phyloP scores from a whole-genome alignment of 768 basidiomycete genomes.

The Floccularia luteovirens region DNA sequence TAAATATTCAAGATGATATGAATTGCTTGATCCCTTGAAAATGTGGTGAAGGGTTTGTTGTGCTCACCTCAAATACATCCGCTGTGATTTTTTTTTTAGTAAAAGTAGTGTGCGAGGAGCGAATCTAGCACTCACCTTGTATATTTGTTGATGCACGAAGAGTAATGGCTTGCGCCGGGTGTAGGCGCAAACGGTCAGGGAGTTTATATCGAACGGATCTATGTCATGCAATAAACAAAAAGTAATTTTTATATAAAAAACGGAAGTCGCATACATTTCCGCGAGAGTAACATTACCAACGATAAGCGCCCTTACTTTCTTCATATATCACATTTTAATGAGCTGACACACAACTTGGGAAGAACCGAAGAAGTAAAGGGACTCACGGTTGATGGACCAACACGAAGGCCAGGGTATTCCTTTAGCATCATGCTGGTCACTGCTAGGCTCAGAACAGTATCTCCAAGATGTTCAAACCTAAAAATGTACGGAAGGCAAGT shows the following conservation, averaged over 20 bases:
- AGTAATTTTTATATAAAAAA: background rate
- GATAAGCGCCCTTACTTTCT: conserved; percentile 77
- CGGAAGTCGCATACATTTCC: conserved; percentile 40
- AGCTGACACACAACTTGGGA: conserved; percentile 1
- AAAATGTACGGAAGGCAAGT: background rate
- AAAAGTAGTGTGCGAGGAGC: too few relatives aligned
- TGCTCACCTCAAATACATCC: conserved; percentile 68
- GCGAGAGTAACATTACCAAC: conserved; percentile 73
- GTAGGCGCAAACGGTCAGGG: conserved; percentile 52
- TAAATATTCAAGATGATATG: conserved; percentile 16
- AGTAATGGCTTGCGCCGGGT: conserved; percentile 67
- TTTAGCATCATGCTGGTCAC: conserved; percentile 60
- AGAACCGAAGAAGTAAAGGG: background rate
- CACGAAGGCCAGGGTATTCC: conserved; percentile 60
- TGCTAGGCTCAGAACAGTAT: conserved; percentile 60
- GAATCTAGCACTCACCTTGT: conserved; percentile 42
- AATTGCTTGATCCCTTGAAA: conserved; percentile 3
- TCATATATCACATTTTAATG: conserved; percentile 7
- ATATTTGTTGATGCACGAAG: conserved; percentile 61
- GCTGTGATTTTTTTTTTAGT: conserved; percentile 29
- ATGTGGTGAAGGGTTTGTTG: conserved; percentile 1
- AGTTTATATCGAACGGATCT: conserved; percentile 63
- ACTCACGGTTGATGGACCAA: conserved; percentile 72
- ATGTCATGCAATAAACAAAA: conserved; percentile 5
- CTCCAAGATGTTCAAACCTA: conserved; percentile 74